A percentile compares a stretch with the other conserved stretches of the same genome.
phyloP scores from a whole-genome alignment of 306 rosid genomes.

The Cucumis sativus region Cucumber_9930_V3 NC_026660.2:24411501-24412000 shows the following conservation, averaged over 20 bases:
- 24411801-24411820: not conserved
- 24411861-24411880: not conserved
- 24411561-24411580: slow-evolving; percentile 68
- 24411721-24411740: not conserved
- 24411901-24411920: not conserved
- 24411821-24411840: not conserved
- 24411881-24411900: too few species aligned
- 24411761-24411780: not conserved
- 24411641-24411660: slow-evolving; percentile 62
- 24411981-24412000: too few species aligned
- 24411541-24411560: slow-evolving; percentile 56
- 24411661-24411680: slow-evolving; percentile 44
- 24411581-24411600: slow-evolving; percentile 68
- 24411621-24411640: slow-evolving; percentile 89
- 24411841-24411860: not conserved
- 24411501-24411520: slow-evolving; percentile 57
- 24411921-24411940: too few species aligned
- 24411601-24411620: slow-evolving; percentile 61
- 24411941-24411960: too few species aligned
- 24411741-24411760: not conserved
- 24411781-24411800: not conserved
- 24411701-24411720: slow-evolving; percentile 31
- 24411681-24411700: slow-evolving; percentile 29
- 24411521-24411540: slow-evolving; percentile 38
- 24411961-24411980: too few species aligned